phyloP scores from a whole-genome alignment of 163 green algal species.

The Trebouxia gelatinosa region DNA sequence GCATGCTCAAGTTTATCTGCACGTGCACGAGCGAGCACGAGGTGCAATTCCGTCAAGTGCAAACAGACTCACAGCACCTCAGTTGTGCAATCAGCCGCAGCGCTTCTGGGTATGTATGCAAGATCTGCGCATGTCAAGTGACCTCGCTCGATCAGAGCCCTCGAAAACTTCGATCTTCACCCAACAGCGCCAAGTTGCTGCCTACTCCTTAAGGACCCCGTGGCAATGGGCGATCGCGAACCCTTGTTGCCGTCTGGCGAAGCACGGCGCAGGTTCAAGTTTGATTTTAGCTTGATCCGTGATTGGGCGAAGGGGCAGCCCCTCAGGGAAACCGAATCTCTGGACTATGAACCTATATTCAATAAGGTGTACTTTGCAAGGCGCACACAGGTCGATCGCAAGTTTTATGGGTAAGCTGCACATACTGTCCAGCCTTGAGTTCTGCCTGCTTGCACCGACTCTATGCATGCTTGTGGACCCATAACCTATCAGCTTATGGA shows the following conservation, averaged over 20 bases:
- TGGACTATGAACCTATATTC: slow-evolving; percentile 76
- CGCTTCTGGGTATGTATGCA: background rate
- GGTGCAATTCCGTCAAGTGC: background rate
- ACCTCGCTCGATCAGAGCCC: too few relatives aligned
- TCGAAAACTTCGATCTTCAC: too few relatives aligned
- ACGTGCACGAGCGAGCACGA: background rate
- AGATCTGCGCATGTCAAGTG: background rate
- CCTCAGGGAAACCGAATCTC: slow-evolving; percentile 26
- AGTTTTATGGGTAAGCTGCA: slow-evolving; percentile 28
- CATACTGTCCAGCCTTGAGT: background rate
- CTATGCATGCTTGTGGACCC: too few relatives aligned
- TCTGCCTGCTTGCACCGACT: too few relatives aligned
- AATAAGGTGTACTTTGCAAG: slow-evolving; percentile 66
- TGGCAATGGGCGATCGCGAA: too few relatives aligned
- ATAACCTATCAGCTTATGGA: background rate
- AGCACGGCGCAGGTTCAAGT: too few relatives aligned
- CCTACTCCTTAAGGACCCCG: too few relatives aligned
- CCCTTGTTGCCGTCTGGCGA: too few relatives aligned
- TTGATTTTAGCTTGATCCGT: too few relatives aligned
- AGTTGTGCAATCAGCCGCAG: too few relatives aligned
- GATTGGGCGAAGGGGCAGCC: slow-evolving; percentile 3
- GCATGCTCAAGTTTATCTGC: background rate
- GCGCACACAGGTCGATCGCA: background rate
- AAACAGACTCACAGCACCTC: background rate
- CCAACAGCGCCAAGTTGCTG: too few relatives aligned